Percentiles rank a stretch among this genome's conserved stretches.
Evolutionary conservation across 352 stramenopile genomes (phyloP).

Genomic region (Nothophytophthora sp.): DNA sequence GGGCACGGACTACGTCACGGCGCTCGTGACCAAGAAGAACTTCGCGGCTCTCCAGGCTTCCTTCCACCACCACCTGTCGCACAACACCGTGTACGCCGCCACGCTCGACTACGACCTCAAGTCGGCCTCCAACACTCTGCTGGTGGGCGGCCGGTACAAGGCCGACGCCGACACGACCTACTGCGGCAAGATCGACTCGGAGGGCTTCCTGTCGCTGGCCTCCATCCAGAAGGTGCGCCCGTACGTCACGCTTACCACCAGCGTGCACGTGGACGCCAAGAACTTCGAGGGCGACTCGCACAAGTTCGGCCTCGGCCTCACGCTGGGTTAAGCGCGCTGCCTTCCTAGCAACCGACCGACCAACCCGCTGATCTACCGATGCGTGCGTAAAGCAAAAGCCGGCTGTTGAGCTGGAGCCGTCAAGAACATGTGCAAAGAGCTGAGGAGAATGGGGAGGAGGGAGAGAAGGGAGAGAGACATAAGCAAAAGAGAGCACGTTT

Average conservation of each 20-base stretch:
- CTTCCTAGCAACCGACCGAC: constrained; percentile 9
- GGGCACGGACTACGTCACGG: constrained; percentile 66
- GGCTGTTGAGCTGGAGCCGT: not conserved
- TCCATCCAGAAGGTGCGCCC: constrained; percentile 81
- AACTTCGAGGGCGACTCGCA: constrained; percentile 86
- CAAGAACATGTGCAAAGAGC: not conserved
- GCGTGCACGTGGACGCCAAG: constrained; percentile 84
- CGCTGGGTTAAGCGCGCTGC: constrained; percentile 59
- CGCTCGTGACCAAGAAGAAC: constrained; percentile 84
- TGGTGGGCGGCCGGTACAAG: constrained; percentile 78
- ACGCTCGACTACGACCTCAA: constrained; percentile 86
- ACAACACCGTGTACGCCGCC: constrained; percentile 75
- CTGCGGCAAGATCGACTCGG: constrained; percentile 82
- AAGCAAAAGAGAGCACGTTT: constrained; percentile 42
- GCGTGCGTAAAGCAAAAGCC: not conserved
- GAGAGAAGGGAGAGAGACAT: constrained; percentile 26
- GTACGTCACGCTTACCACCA: constrained; percentile 73
- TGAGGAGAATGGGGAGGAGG: constrained; percentile 14
- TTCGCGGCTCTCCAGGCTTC: constrained; percentile 73
- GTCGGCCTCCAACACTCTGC: constrained; percentile 78
- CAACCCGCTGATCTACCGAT: constrained; percentile 8
- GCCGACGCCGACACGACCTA: constrained; percentile 77
- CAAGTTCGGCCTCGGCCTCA: constrained; percentile 85
- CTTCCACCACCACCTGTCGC: constrained; percentile 83
- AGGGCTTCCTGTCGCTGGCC: constrained; percentile 75